Evolutionary conservation across 75 land plant species (phyloP), one percentile per base, ranked within the genome.

Genomic region (Chamaecyparis obtusa): DNA sequence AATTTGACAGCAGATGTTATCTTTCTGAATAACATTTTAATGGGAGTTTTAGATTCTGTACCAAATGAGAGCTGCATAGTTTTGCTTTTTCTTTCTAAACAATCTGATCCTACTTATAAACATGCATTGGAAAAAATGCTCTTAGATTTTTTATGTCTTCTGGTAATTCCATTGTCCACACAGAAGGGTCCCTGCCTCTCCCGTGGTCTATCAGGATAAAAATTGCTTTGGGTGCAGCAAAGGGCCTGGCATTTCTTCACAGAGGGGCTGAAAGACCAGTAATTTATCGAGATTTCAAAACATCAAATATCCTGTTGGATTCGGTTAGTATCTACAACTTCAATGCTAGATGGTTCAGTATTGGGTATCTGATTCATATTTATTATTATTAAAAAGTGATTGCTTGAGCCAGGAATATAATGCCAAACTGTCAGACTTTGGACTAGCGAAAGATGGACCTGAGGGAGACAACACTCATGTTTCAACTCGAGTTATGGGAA

Each of bases 401-500:
- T 44, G 7, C 36, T 69, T 79, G 87, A 74, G 83, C 27, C 86
- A 92, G 91, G 95, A 93, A 55, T 96, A 92, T 83, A 95, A 94
- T 89, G 94, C 97, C 83, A 96, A 96, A 87, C 93, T 95, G 27
- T 93, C 97, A 49, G 95, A 95, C 85, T 96, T 96, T 91, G 97
- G 97, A 44, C 89, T 96, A 15, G 97, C 97, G 71, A 94, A 94
- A 88, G 95, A 93, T 79, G 97, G 97, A 16, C 97, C 97, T 37
- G 94, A 92, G 77, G 97, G 95, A 44, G 97, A 95, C 55, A 91
- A 91, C 41, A 95, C 95, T 55, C 95, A 93, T 90, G 96, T 96
- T 82, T 95, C 97, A 36, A 96, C 97, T 14, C 89, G 96, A 87
- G 97, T 96, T 54, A 92, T 96, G 88, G 97, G 97, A 27, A 96